These are phyloP conservation scores for Triangularia verruculosa DNA, from an alignment of 2,329 filamentous ascomycete species.

Conservation along the genomic window DNA sequence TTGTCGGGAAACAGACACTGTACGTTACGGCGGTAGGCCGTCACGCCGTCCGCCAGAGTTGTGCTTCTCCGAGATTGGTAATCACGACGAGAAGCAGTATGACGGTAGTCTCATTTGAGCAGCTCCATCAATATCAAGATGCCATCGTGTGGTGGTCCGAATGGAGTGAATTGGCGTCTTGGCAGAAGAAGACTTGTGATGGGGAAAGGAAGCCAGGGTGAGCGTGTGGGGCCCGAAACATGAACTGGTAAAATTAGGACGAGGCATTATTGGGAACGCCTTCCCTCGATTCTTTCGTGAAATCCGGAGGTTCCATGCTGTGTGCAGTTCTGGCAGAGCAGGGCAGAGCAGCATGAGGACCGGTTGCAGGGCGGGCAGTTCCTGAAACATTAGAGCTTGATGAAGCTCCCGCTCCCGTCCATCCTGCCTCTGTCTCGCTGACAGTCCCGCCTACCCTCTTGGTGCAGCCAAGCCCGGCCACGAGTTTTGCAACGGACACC, in stretches of 20 bases:
- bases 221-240: background rate
- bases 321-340: background rate
- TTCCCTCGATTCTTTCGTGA: background rate
- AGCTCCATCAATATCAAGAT: constrained; percentile 6
- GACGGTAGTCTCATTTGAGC: background rate
- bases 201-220: background rate
- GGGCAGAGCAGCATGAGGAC: background rate
- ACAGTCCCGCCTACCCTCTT: background rate
- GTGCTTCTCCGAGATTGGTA: background rate
- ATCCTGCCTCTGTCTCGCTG: background rate
- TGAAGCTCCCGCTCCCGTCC: constrained; percentile 4
- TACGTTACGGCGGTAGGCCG: background rate
- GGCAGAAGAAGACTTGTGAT: background rate
- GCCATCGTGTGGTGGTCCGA: constrained; percentile 2
- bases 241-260: constrained; percentile 4
- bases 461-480: background rate
- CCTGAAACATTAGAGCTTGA: constrained; percentile 4
- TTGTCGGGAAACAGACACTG: background rate
- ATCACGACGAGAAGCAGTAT: background rate
- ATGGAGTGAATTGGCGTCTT: background rate
- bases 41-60: background rate
- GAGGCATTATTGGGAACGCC: background rate
- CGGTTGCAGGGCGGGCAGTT: background rate
- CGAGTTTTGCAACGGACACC: background rate
- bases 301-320: too few species aligned